phyloP scores from a whole-genome alignment of 2,329 filamentous ascomycete species.

The Exophiala lecanii-corni region DNA sequence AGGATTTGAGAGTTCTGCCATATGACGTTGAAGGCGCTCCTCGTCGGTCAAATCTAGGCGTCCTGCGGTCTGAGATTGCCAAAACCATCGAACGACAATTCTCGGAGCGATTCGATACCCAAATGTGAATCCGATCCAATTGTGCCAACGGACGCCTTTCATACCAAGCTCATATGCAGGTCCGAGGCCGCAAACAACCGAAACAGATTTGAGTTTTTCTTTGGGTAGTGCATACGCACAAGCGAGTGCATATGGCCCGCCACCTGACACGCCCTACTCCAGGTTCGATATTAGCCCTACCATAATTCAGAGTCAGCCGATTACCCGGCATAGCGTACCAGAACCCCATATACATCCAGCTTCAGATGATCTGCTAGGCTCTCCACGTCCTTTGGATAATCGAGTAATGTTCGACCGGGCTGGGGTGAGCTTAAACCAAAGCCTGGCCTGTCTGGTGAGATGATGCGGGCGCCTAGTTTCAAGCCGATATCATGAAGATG shows the following conservation, averaged over 20 bases:
- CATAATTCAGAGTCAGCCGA: not conserved
- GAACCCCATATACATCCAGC: slow-evolving; percentile 38
- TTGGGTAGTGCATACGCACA: slow-evolving; percentile 41
- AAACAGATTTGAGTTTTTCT: no score
- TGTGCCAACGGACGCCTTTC: no score
- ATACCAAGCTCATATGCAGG: no score
- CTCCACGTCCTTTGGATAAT: slow-evolving; percentile 42
- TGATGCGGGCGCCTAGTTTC: slow-evolving; percentile 36
- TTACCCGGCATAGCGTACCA: slow-evolving; percentile 26
- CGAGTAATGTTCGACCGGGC: slow-evolving; percentile 34
- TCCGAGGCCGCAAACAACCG: no score
- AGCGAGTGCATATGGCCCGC: slow-evolving; percentile 46
- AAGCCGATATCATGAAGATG: slow-evolving; percentile 32
- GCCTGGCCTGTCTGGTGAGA: slow-evolving; percentile 43
- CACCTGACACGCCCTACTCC: slow-evolving; percentile 44
- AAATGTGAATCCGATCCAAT: no score
- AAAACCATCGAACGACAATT: no score
- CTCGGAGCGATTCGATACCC: no score
- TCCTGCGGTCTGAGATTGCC: no score
- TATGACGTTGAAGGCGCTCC: no score
- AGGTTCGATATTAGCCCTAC: slow-evolving; percentile 6
- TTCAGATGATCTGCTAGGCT: slow-evolving; percentile 39
- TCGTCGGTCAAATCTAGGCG: no score
- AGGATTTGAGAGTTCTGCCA: no score
- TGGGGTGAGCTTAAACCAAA: slow-evolving; percentile 38